Evolutionary conservation across 2,329 filamentous ascomycete genomes (phyloP).

Genomic region (Ramichloridium luteum): DNA sequence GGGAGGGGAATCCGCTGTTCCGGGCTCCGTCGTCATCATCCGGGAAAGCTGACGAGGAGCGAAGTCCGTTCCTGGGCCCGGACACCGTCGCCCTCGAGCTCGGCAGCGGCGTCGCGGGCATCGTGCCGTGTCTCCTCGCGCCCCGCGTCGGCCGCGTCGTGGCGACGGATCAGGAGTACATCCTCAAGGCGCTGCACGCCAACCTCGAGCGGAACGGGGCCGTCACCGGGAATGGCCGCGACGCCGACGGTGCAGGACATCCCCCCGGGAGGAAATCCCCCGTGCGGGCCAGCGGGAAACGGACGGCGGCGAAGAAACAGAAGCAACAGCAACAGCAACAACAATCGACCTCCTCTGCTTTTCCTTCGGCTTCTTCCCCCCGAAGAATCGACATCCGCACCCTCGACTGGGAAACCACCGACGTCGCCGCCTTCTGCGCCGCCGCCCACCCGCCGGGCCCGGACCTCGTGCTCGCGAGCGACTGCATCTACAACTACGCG

Average conservation of each 20-base stretch:
- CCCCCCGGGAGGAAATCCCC: too few species aligned
- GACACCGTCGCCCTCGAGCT: conserved; percentile 62
- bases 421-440: conserved; percentile 35
- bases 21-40: too few species aligned
- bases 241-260: conserved; percentile 1
- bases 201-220: conserved; percentile 56
- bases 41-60: too few species aligned
- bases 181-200: conserved; percentile 59
- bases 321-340: too few species aligned
- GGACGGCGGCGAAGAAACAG: conserved; percentile 2
- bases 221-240: neutral
- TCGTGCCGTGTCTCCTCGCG: conserved; percentile 59
- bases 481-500: conserved; percentile 91
- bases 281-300: neutral
- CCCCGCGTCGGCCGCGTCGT: conserved; percentile 53
- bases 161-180: conserved; percentile 81
- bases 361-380: too few species aligned
- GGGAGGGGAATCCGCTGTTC: conserved; percentile 52
- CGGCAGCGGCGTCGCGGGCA: conserved; percentile 74
- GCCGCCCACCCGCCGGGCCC: conserved; percentile 26
- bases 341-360: too few species aligned
- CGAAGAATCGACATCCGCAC: conserved; percentile 17
- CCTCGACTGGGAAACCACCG: conserved; percentile 71
- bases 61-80: conserved; percentile 39
- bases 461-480: conserved; percentile 62